phyloP scores from a whole-genome alignment of 1,284 basidiomycete genomes.

The Trametes pubescens region DNA sequence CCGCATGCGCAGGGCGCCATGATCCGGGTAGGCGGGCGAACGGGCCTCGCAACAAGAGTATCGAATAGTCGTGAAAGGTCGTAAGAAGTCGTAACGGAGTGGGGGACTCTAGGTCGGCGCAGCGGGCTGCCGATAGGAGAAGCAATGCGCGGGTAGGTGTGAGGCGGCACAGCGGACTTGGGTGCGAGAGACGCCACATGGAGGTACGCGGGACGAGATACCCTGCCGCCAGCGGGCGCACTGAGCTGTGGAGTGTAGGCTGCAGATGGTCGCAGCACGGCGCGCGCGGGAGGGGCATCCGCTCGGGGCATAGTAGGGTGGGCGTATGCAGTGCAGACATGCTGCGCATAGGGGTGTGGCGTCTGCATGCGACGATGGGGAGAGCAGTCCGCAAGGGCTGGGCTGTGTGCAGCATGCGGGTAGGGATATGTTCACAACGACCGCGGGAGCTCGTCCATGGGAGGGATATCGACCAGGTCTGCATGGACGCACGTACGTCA shows the following conservation, averaged over 20 bases:
- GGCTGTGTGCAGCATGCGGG: background rate
- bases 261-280: background rate
- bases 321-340: background rate
- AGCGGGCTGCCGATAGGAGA: background rate
- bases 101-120: background rate
- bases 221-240: background rate
- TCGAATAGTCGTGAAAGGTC: slow-evolving; percentile 17
- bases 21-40: background rate
- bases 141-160: background rate
- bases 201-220: background rate
- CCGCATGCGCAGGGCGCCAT: background rate
- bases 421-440: slow-evolving; percentile 14
- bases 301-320: background rate
- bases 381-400: background rate
- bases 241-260: background rate
- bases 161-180: background rate
- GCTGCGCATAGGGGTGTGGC: background rate
- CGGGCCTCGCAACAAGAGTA: background rate
- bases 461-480: slow-evolving; percentile 32
- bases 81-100: slow-evolving; percentile 20
- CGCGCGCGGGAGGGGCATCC: background rate
- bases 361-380: background rate
- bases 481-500: background rate
- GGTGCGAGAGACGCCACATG: background rate
- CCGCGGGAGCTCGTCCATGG: slow-evolving; percentile 28